phyloP scores from a whole-genome alignment of 164 flowering plant genomes.

The Vitis amurensis region DNA sequence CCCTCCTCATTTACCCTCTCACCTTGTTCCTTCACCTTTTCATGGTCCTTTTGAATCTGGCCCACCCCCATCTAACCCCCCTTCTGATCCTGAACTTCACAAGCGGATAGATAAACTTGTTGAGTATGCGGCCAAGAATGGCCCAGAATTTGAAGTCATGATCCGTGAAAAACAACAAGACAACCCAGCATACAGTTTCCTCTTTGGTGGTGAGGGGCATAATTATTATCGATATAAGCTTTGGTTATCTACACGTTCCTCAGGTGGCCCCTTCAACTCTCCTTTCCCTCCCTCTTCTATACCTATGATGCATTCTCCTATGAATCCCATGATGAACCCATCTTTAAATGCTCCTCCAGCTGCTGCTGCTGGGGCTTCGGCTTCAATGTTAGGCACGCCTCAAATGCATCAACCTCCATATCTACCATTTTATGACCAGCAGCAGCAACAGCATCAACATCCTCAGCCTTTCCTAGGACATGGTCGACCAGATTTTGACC shows the following conservation, averaged over 20 bases:
- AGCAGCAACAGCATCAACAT: conserved; percentile 56
- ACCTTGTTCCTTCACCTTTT: conserved; percentile 57
- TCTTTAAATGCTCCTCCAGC: conserved; percentile 29
- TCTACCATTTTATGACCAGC: conserved; percentile 71
- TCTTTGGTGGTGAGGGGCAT: conserved; percentile 96
- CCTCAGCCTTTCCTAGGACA: conserved; percentile 56
- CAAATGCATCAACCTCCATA: conserved; percentile 74
- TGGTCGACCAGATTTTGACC: conserved; percentile 70
- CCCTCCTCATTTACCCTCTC: conserved; percentile 69
- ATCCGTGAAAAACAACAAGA: conserved; percentile 90
- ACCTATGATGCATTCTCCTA: conserved; percentile 60
- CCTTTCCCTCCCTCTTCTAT: conserved; percentile 57
- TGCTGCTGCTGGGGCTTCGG: conserved; percentile 31
- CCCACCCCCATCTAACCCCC: conserved; percentile 76
- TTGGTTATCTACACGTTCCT: conserved; percentile 63
- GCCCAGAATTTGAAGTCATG: conserved; percentile 97
- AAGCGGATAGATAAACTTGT: conserved; percentile 92
- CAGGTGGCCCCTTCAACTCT: conserved; percentile 60
- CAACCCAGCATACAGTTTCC: conserved; percentile 86
- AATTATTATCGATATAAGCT: conserved; percentile 82
- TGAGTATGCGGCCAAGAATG: conserved; percentile 86
- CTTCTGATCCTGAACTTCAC: conserved; percentile 90
- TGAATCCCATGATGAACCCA: conserved; percentile 61
- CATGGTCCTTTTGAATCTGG: conserved; percentile 57
- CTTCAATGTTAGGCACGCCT: conserved; percentile 45